Base-by-base conservation (phyloP, 129 eudicot species). In the Heracleum sosnowskyi region DNA sequence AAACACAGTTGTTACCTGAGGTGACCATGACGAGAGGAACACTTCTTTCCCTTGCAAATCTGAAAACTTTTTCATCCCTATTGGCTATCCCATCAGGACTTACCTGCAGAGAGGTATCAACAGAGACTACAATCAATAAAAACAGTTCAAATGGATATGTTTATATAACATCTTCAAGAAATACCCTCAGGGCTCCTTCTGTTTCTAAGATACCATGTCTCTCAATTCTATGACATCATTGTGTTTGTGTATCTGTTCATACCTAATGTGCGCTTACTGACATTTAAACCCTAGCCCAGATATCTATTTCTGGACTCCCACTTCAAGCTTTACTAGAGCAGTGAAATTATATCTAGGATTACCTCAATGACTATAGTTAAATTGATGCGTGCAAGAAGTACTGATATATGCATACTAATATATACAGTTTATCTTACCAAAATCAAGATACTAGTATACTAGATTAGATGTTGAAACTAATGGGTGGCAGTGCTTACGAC, bases 21-120 rank as follows among this genome's bases (percentile, higher is more conserved):
- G 98, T 94, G 44, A 94, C 90, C 97, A 91, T 94, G 74, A 94
- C 82, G 22, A 94, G 91, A n/a, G 98, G 98, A 31, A 91, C 78
- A 73, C 77, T 86, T 83, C 80, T 91, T 78, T 84, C 92, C 37
- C 87, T 80, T 45, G 96, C 97, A 84, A 94, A 91, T 73, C 83
- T 79, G 80, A 94, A 94, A 37, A 94, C 93, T 85, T 88, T 94
- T 83, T 94, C 97, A 63, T 94, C 98, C 84, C 98, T 86, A 9
- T 69, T 78, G 36, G 89, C 74, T 55, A 94, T 86, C 33, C 97
- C 98, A 63, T 90, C 92, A 77, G 96, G 90, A 83, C 97, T 91
- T 49, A 91, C 85, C 98, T 93, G 93, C 84, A 84, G 28, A 42
- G 69, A 49, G 33, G 53, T 41, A 42, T 34, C 60, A 40, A 22